A percentile compares a stretch with the other conserved stretches of the same genome.
These are phyloP conservation scores for Solanum clarkiae DNA, from an alignment of 257 asterid genomes.

Conservation along the genomic window DNA sequence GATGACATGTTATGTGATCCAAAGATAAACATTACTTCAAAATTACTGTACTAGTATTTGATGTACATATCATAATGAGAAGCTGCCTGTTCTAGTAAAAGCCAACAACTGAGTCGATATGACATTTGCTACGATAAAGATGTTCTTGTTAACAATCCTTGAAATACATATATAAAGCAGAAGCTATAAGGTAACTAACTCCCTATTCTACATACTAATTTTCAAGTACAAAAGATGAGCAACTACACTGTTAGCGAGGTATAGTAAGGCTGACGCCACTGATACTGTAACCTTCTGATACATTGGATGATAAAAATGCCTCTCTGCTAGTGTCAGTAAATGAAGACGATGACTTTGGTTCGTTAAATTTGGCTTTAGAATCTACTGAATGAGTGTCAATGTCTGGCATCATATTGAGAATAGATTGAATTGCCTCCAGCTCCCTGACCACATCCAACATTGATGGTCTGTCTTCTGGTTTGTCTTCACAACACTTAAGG, in stretches of 20 bases:
- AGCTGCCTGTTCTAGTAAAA: neutral
- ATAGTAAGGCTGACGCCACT: conserved; percentile 34
- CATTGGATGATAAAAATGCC: conserved; percentile 19
- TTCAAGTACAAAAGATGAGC: neutral
- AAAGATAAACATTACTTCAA: neutral
- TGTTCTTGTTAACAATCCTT: neutral
- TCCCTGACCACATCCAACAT: conserved; percentile 81
- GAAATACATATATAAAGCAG: neutral
- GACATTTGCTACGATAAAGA: neutral
- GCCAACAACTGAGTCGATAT: neutral
- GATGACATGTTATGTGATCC: neutral
- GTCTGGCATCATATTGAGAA: conserved; percentile 31
- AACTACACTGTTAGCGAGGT: conserved; percentile 42
- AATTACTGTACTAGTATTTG: neutral
- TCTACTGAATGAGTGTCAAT: conserved; percentile 8
- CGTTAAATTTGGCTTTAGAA: conserved; percentile 22
- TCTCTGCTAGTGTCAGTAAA: conserved; percentile 22
- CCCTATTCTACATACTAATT: neutral
- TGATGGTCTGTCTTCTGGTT: conserved; percentile 56
- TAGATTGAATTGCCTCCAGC: conserved; percentile 33
- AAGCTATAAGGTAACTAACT: neutral
- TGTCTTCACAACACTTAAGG: conserved; percentile 58
- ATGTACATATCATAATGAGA: neutral
- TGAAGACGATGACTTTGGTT: conserved; percentile 21
- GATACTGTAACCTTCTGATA: conserved; percentile 36